A percentile compares a stretch with the other conserved stretches of the same genome.
Evolutionary conservation across 257 asterid genomes (phyloP).

Genomic region (Solanum chilense): DNA sequence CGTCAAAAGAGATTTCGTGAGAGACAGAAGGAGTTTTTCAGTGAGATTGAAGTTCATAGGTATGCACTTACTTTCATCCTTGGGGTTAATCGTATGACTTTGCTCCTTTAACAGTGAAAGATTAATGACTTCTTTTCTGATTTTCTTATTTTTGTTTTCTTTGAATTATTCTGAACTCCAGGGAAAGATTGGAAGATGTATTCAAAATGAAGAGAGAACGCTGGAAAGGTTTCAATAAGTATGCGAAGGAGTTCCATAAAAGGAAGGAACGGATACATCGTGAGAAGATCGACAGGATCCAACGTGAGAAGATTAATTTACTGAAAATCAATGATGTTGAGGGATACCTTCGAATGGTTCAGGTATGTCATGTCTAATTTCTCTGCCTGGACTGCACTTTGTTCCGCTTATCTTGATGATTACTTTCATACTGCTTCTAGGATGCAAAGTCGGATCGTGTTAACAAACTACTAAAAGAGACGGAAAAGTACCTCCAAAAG

Average conservation of each 20-base stretch:
- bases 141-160: not conserved
- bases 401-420: not conserved
- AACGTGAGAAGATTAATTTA: slow-evolving; percentile 95
- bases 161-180: slow-evolving; percentile 15
- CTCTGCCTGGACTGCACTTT: not conserved
- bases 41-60: slow-evolving; percentile 97
- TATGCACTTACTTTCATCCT: slow-evolving; percentile 9
- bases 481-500: slow-evolving; percentile 89
- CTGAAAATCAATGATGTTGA: slow-evolving; percentile 95
- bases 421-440: slow-evolving; percentile 29
- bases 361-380: slow-evolving; percentile 37
- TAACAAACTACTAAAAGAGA: slow-evolving; percentile 83
- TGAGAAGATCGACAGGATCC: slow-evolving; percentile 97
- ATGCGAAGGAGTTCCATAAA: slow-evolving; percentile 88
- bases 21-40: slow-evolving; percentile 94
- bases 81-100: not conserved
- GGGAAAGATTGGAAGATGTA: slow-evolving; percentile 92
- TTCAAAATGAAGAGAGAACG: slow-evolving; percentile 92
- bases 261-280: slow-evolving; percentile 95
- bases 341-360: slow-evolving; percentile 99
- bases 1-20: slow-evolving; percentile 89
- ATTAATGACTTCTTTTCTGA: not conserved
- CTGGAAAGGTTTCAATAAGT: slow-evolving; percentile 81
- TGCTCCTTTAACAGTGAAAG: not conserved
- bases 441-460: slow-evolving; percentile 99